phyloP scores from a whole-genome alignment of 768 basidiomycete species.

The Mycena polygramma region DNA sequence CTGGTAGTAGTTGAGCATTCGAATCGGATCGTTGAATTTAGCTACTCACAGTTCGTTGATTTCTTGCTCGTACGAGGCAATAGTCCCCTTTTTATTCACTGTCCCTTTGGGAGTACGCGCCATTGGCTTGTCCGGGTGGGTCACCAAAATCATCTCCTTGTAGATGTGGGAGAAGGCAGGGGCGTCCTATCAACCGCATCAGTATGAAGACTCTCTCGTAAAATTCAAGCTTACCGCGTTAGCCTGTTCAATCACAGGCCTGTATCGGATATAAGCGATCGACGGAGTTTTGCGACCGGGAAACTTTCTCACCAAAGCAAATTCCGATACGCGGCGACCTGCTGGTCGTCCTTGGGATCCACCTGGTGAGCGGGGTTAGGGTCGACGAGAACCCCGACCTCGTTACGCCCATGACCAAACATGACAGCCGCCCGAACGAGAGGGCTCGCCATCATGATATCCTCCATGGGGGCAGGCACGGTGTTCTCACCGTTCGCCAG shows the following conservation, averaged over 20 bases:
- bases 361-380: constrained; percentile 38
- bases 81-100: constrained; percentile 57
- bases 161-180: constrained; percentile 61
- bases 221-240: constrained; percentile 44
- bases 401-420: constrained; percentile 33
- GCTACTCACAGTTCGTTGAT: constrained; percentile 58
- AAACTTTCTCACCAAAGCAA: constrained; percentile 49
- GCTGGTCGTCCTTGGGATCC: constrained; percentile 3
- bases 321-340: constrained; percentile 47
- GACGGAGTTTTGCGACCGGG: background rate
- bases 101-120: constrained; percentile 64
- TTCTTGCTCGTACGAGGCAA: constrained; percentile 58
- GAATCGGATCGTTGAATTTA: background rate
- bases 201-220: background rate
- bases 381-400: constrained; percentile 41
- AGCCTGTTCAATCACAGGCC: constrained; percentile 58
- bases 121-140: constrained; percentile 54
- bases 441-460: constrained; percentile 36
- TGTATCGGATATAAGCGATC: constrained; percentile 36
- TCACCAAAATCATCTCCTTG: constrained; percentile 66
- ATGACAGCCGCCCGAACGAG: constrained; percentile 30
- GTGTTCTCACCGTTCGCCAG: constrained; percentile 48
- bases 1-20: background rate
- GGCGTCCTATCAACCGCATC: constrained; percentile 37
- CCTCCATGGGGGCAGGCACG: constrained; percentile 46